These are phyloP conservation scores for Malus hybrid DNA, from an alignment of 331 rosid genomes.

Conservation along the genomic window DNA sequence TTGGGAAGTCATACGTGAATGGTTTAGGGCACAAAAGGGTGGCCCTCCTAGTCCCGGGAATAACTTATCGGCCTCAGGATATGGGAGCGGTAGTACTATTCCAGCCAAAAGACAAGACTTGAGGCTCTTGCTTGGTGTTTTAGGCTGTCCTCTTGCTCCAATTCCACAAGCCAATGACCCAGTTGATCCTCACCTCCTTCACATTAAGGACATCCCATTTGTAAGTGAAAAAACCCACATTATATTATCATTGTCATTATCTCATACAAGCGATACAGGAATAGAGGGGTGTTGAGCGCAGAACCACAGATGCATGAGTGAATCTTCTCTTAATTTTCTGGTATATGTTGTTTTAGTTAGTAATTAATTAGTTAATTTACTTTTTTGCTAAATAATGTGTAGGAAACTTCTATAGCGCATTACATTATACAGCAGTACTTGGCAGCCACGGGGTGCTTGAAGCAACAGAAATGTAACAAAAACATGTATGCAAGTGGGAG, in stretches of 20 bases:
- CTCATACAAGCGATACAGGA: neutral
- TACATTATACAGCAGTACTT: conserved; percentile 87
- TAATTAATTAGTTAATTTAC: neutral
- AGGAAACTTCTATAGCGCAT: conserved; percentile 86
- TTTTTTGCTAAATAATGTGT: neutral
- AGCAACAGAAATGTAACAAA: conserved; percentile 59
- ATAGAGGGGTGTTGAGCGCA: neutral
- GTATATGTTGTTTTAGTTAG: too few relatives aligned
- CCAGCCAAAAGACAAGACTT: conserved; percentile 71
- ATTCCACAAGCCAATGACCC: conserved; percentile 57
- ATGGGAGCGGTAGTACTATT: conserved; percentile 24
- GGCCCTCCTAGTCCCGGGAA: neutral
- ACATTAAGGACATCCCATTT: conserved; percentile 61
- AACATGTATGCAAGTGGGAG: conserved; percentile 81
- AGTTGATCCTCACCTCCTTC: conserved; percentile 20
- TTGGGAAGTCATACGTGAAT: conserved; percentile 85
- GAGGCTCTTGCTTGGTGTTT: conserved; percentile 81
- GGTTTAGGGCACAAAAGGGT: conserved; percentile 65
- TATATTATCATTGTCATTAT: neutral
- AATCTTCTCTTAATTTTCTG: too few relatives aligned
- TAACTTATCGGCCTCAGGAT: conserved; percentile 27
- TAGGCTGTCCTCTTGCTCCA: conserved; percentile 92
- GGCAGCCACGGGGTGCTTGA: conserved; percentile 89
- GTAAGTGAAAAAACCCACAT: conserved; percentile 29
- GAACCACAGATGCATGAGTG: neutral